Evolutionary conservation across 345 rosid species (phyloP).

Genomic region (Garcia nutans): DNA sequence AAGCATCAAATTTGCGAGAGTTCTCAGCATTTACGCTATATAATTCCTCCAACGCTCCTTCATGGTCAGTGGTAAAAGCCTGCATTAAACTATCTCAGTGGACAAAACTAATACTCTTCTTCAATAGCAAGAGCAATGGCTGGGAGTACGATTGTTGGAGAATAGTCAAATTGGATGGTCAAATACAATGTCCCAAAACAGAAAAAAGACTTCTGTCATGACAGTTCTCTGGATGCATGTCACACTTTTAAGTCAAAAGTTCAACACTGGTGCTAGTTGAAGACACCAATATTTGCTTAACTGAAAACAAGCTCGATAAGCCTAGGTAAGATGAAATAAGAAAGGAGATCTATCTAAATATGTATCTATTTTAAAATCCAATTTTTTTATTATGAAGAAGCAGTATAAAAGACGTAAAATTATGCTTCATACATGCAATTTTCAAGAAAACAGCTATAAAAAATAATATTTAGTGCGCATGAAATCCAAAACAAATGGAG

Average conservation of each 20-base stretch:
- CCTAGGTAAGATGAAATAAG: neutral
- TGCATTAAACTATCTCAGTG: constrained; percentile 33
- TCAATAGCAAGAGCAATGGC: neutral
- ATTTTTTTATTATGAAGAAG: neutral
- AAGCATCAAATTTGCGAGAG: constrained; percentile 56
- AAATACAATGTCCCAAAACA: neutral
- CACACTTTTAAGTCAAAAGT: neutral
- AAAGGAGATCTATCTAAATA: neutral
- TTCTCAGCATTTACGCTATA: constrained; percentile 58
- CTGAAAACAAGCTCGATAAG: neutral
- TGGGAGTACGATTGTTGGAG: neutral
- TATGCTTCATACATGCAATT: neutral
- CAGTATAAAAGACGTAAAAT: neutral
- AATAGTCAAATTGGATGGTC: neutral
- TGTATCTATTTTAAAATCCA: neutral
- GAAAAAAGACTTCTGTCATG: neutral
- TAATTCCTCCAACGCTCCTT: constrained; percentile 64
- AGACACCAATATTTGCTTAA: neutral
- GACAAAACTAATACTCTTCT: constrained; percentile 2
- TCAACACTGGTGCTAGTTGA: neutral
- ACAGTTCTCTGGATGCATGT: neutral
- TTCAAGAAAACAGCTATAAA: neutral
- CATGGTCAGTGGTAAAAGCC: constrained; percentile 93
- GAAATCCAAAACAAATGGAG: constrained; percentile 2
- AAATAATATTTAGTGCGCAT: neutral